These are phyloP conservation scores for Hymenoscyphus fructigenus DNA, from an alignment of 2,329 filamentous ascomycete genomes.

Conservation along the genomic window DNA sequence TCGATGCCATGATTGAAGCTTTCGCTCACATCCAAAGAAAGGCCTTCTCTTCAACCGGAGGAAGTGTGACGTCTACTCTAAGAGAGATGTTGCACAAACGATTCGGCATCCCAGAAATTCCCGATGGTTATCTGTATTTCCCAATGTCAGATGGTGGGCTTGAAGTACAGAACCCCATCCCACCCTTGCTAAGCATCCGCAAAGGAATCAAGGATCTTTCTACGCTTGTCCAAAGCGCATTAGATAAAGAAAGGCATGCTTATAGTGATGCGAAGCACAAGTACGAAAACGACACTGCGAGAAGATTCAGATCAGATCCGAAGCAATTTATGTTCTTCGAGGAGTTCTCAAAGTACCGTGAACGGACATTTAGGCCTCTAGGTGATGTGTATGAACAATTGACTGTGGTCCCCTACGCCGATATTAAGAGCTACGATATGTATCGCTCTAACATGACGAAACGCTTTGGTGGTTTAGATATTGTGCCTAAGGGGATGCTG, in stretches of 20 bases:
- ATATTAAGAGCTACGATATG: background rate
- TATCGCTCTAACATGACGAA: background rate
- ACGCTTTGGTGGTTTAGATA: background rate
- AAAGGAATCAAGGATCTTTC: background rate
- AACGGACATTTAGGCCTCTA: background rate
- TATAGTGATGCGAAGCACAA: background rate
- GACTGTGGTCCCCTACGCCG: background rate
- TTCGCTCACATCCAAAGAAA: slow-evolving; percentile 51
- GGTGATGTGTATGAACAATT: background rate
- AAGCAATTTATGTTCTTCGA: background rate
- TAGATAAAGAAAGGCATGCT: background rate
- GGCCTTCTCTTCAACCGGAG: slow-evolving; percentile 43
- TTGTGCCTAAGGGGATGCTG: background rate
- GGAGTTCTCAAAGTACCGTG: background rate
- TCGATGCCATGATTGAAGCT: slow-evolving; percentile 53
- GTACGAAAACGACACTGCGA: background rate
- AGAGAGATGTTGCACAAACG: background rate
- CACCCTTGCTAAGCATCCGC: background rate
- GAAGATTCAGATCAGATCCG: too few species aligned
- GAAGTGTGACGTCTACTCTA: slow-evolving; percentile 40
- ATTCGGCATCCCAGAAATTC: background rate
- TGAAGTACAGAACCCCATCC: background rate
- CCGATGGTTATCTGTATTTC: background rate
- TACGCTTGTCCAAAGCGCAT: background rate
- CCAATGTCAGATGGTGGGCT: background rate